These are phyloP conservation scores for Typha latifolia DNA, from an alignment of 176 grass and related monocot species.

Conservation along the genomic window DNA sequence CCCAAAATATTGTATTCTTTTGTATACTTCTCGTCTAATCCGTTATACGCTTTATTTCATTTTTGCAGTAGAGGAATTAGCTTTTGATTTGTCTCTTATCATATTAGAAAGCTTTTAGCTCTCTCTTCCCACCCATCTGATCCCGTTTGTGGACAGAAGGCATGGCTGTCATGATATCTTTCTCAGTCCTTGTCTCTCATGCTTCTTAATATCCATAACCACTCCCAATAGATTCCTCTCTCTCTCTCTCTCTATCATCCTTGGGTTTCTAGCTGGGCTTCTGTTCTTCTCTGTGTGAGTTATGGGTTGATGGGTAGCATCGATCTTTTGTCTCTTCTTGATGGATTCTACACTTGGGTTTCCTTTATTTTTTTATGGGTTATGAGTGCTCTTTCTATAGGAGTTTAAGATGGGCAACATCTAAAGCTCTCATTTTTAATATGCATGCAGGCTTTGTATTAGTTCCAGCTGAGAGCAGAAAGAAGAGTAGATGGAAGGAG, in stretches of 20 bases:
- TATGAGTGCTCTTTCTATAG: background rate
- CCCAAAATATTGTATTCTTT: conserved; percentile 13
- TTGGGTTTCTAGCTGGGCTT: conserved; percentile 13
- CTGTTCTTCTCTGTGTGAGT: background rate
- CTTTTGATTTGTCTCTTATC: too few species aligned
- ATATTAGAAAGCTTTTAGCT: background rate
- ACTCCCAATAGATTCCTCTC: conserved; percentile 19
- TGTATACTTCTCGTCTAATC: background rate
- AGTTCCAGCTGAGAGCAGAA: background rate
- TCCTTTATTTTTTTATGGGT: background rate
- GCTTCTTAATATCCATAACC: conserved; percentile 14
- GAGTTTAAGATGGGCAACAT: background rate
- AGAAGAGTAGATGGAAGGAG: background rate
- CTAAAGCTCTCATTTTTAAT: background rate
- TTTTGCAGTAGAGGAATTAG: background rate
- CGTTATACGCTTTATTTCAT: background rate
- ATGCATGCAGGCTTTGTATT: background rate
- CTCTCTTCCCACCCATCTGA: background rate
- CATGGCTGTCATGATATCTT: conserved; percentile 4
- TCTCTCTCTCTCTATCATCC: conserved; percentile 11
- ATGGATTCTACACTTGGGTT: background rate
- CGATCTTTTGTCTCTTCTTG: too few species aligned
- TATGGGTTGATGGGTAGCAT: conserved; percentile 1
- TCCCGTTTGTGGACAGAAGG: background rate
- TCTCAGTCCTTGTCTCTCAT: conserved; percentile 12